phyloP scores from a whole-genome alignment of 2,329 filamentous ascomycete genomes.

The Diaporthe sp. region DNA sequence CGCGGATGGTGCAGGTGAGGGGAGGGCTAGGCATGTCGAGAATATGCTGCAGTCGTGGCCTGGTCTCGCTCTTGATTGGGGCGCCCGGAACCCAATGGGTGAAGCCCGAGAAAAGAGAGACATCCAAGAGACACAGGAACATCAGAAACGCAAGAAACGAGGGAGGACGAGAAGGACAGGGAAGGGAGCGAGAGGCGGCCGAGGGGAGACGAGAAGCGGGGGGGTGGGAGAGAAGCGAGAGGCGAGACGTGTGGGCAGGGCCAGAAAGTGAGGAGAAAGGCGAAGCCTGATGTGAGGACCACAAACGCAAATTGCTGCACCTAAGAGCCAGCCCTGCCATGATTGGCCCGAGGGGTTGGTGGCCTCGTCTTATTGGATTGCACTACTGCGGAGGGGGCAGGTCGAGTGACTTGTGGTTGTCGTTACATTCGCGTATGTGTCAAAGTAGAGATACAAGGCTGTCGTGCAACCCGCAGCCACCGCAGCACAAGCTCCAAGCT shows the following conservation, averaged over 20 bases:
- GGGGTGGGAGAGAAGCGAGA: background rate
- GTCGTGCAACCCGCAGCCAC: constrained; percentile 23
- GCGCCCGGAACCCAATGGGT: constrained; percentile 7
- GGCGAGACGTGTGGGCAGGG: background rate
- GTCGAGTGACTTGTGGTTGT: background rate
- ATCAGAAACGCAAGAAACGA: background rate
- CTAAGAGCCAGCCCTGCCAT: background rate
- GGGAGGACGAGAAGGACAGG: background rate
- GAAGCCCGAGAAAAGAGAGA: constrained; percentile 9
- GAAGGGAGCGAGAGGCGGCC: background rate
- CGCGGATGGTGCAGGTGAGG: background rate
- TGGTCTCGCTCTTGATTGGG: constrained; percentile 19
- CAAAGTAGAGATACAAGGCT: constrained; percentile 20
- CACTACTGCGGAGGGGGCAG: background rate
- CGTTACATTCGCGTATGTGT: rapidly evolving
- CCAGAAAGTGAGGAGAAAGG: background rate
- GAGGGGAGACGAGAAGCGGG: background rate
- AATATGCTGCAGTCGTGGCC: constrained; percentile 15
- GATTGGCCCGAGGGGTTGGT: constrained; percentile 4
- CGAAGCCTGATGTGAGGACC: constrained; percentile 17
- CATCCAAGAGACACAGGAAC: background rate
- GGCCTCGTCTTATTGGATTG: constrained; percentile 30
- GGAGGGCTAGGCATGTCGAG: background rate
- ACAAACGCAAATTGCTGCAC: constrained; percentile 19
- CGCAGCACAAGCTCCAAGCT: constrained; percentile 25